phyloP scores from a whole-genome alignment of 2,329 filamentous ascomycete genomes.

The Myriosclerotinia duriaeana region DNA sequence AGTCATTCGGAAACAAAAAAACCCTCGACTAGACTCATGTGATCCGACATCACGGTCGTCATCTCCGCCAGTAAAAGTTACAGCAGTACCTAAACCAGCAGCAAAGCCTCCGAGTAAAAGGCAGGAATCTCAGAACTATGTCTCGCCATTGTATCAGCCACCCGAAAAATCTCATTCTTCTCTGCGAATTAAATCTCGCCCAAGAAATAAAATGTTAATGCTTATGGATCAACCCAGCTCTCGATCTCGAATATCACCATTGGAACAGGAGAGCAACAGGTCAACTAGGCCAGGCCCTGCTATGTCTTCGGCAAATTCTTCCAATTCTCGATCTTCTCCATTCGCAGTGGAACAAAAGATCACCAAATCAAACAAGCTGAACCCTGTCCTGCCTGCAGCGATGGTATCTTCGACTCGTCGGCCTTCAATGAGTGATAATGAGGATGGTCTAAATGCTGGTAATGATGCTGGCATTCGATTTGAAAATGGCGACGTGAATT shows the following conservation, averaged over 20 bases:
- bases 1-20: not conserved
- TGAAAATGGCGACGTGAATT: not conserved
- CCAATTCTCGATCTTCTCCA: not conserved
- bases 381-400: not conserved
- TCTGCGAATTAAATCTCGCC: constrained; percentile 38
- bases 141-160: not conserved
- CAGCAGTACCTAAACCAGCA: not conserved
- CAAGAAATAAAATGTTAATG: constrained; percentile 39
- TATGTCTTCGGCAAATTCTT: not conserved
- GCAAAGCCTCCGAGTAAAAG: not conserved
- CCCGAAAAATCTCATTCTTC: constrained; percentile 28
- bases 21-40: not conserved
- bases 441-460: not conserved
- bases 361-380: not conserved
- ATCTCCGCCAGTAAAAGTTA: not conserved
- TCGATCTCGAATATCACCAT: constrained; percentile 14
- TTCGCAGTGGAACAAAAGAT: not conserved
- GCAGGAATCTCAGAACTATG: not conserved
- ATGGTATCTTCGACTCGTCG: not conserved
- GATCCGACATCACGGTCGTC: not conserved
- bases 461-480: not conserved
- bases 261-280: not conserved
- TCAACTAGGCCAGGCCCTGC: not conserved
- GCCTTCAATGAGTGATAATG: not conserved
- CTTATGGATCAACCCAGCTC: constrained; percentile 33